phyloP scores from a whole-genome alignment of 2,329 filamentous ascomycete genomes.

The Aureobasidium sp. region DNA sequence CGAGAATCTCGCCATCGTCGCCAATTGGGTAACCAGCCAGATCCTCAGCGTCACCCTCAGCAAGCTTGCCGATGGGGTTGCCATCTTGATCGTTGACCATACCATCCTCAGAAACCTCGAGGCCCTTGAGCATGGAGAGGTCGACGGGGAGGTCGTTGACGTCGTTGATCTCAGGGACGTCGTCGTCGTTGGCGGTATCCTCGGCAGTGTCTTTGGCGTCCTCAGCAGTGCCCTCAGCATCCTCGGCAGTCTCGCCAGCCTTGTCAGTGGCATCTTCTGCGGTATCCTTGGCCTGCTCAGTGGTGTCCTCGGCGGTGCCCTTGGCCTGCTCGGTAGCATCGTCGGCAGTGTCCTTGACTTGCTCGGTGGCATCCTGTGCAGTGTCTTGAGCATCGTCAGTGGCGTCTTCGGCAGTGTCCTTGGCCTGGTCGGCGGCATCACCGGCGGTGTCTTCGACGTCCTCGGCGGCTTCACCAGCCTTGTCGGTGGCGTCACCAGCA shows the following conservation, averaged over 20 bases:
- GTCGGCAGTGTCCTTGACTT: conserved; percentile 15
- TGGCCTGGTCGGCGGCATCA: conserved; percentile 25
- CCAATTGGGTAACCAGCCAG: conserved; percentile 44
- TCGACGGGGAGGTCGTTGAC: conserved; percentile 34
- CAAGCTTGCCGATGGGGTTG: conserved; percentile 40
- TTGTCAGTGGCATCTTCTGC: conserved; percentile 21
- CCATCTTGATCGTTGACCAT: conserved; percentile 43
- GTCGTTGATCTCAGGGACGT: conserved; percentile 22
- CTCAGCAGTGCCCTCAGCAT: conserved; percentile 26
- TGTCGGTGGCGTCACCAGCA: conserved; percentile 21
- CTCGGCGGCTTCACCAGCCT: conserved; percentile 24
- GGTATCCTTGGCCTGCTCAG: conserved; percentile 24
- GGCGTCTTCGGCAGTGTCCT: conserved; percentile 27
- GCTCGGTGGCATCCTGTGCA: conserved; percentile 13
- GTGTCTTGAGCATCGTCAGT: conserved; percentile 28
- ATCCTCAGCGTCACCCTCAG: conserved; percentile 45
- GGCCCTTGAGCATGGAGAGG: conserved; percentile 39
- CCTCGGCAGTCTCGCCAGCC: conserved; percentile 25
- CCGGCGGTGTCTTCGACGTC: conserved; percentile 29
- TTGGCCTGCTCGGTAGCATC: conserved; percentile 23
- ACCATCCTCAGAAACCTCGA: conserved; percentile 47
- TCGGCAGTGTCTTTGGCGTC: conserved; percentile 29
- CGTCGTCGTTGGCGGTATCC: conserved; percentile 28
- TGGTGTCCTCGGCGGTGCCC: conserved; percentile 22
- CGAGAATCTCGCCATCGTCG: conserved; percentile 46